Evolutionary conservation across 495 filamentous ascomycete genomes (phyloP), one percentile per base, ranked within the genome.

Genomic region (Copromyces sp.): DNA sequence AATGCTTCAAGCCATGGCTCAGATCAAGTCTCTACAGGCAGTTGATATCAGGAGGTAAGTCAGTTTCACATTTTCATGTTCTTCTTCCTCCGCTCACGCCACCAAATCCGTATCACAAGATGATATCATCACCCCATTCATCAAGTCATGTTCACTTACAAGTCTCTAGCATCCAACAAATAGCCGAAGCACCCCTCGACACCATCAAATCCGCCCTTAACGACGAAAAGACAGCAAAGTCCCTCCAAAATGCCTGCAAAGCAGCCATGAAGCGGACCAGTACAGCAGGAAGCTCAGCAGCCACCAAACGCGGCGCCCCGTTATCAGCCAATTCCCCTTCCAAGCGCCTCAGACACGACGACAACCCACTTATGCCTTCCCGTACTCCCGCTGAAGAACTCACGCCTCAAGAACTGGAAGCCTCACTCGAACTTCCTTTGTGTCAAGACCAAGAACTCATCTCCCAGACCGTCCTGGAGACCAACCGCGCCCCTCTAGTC

Each of bases 401-500:
- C 74, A 86, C 84, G n/a, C 90, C 91, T 8, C 85, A 83, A 40
- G 86, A 90, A 44, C 81, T 90, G 39, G 93, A 95, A 82, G 83
- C 81, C 4, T 88, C 90, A 1, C 85, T 95, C 2, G 82, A 84
- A 14, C 84, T 96, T 4, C 92, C 92, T 0, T 76, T 84, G 4
- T 80, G 78, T 39, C 80, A 77, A 35, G 84, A 87, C 37, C 91
- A 93, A 76, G 86, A 89, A 32, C 82, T 85, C 41, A 86, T 95
- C 12, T 80, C 81, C 6, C 77, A 82, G 11, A 87, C 85, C n/a
- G 80, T 86, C 14, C 75, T 96, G 0, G 80, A 88, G 61, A 95
- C 92, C 11, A 96, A 95, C 77, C 84, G 93, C 42, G 93, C 93
- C 14, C 93, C 93, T 7, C 82, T 96, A 37, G 90, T 95, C 11